Percentiles rank a stretch among this genome's conserved stretches.
Evolutionary conservation across 192 early-diverging fungal species (phyloP).

Genomic region (Ambispora gerdemannii): DNA sequence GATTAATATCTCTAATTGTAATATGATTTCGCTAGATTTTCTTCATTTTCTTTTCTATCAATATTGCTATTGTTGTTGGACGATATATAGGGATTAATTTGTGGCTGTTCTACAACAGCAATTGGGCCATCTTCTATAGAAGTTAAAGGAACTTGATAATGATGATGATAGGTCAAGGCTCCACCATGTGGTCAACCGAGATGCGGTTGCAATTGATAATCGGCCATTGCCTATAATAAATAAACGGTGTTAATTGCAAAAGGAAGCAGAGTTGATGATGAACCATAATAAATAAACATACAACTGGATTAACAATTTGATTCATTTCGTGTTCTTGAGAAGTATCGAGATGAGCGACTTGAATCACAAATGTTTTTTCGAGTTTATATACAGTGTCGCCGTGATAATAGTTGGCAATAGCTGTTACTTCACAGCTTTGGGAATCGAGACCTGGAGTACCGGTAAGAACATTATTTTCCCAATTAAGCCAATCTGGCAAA

Average conservation of each 20-base stretch:
- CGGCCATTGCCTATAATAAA: conserved; percentile 26
- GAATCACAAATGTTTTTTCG: conserved; percentile 43
- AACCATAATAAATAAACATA: not conserved
- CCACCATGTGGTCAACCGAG: conserved; percentile 10
- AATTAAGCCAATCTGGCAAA: conserved; percentile 69
- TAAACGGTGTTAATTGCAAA: not conserved
- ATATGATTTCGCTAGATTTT: no score
- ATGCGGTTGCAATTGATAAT: conserved; percentile 29
- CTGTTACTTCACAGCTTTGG: conserved; percentile 56
- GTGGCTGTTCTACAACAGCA: no score
- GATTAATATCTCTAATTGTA: no score
- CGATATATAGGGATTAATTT: no score
- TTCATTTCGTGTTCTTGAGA: conserved; percentile 39
- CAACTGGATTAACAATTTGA: conserved; percentile 28
- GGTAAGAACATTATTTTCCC: conserved; percentile 67
- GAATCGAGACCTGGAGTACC: conserved; percentile 61
- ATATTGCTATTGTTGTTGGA: no score
- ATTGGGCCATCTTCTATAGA: no score
- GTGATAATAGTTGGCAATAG: conserved; percentile 64
- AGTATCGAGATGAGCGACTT: conserved; percentile 37
- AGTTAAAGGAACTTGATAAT: no score
- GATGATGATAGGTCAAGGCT: not conserved
- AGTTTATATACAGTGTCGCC: conserved; percentile 46
- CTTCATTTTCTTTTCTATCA: no score
- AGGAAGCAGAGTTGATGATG: not conserved